Evolutionary conservation across 2,329 filamentous ascomycete species (phyloP), one percentile per base, ranked within the genome.

Genomic region (Aspergillus sp.): DNA sequence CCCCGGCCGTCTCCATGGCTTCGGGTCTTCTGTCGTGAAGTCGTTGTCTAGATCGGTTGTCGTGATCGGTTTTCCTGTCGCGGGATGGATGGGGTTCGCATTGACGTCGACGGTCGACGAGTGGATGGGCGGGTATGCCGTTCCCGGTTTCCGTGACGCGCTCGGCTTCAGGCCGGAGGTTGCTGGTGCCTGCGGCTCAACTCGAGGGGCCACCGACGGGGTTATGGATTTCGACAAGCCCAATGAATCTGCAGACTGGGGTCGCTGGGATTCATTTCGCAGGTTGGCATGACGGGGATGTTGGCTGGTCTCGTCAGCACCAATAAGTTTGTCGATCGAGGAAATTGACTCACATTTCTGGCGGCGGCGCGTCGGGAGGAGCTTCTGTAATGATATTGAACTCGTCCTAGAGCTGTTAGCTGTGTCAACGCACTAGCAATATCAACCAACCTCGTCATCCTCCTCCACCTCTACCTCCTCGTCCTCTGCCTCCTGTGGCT

Each of bases 1-100:
- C 29, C 91, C 91, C 0, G 91, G 91, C 43, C 88, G 80, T 27
- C 91, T 80, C 91, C 91, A 98, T 12, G 89, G 88, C 59, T 95
- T 96, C 42, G 88, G 83, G 41, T 74, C 67, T 49, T 86, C 85
- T 33, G 69, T 43, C 5, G 84, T 80, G 24, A 77, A 72, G 13
- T 88, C 74, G 49, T 81, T 67, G 50, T 88, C 82, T 45, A 86
- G 81, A 52, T 82, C 81, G 30, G 86, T 81, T 5, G 78, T 81
- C 33, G 86, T 75, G 47, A 91, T 82, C 48, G 91, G 88, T 45
- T 93, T 91, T 14, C 78, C 79, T 3, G 72, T 71, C 2, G 65
- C 68, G 12, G 82, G 78, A 57, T 93, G 88, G 2, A 82, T 65
- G 0, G 91, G 89, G 42, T 86, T 83, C 3, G 73, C 81, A 57